A percentile compares a stretch with the other conserved stretches of the same genome.
phyloP scores from a whole-genome alignment of 495 filamentous ascomycete species.

The Chaetomidium leptoderma region DNA sequence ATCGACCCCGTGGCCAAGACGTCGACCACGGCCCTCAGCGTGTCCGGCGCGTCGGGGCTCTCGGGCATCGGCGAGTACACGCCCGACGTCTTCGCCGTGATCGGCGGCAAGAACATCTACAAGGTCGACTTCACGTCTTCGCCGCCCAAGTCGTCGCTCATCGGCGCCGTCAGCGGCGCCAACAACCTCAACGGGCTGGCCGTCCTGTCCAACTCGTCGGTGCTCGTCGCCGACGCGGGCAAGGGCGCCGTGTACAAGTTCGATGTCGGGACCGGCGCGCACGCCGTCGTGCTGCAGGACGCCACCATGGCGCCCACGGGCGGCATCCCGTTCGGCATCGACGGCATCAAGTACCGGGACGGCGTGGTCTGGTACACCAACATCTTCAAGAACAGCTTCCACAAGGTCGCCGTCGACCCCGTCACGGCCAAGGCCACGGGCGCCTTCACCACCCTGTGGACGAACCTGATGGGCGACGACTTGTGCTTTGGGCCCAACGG shows the following conservation, averaged over 20 bases:
- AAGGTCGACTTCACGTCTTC: constrained; percentile 35
- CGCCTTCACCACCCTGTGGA: constrained; percentile 36
- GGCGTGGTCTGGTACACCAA: constrained; percentile 43
- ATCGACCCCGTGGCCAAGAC: constrained; percentile 34
- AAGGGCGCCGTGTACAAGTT: constrained; percentile 41
- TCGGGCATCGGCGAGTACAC: constrained; percentile 42
- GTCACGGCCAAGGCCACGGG: constrained; percentile 37
- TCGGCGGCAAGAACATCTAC: constrained; percentile 40
- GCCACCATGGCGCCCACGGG: constrained; percentile 38
- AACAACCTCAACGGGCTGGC: constrained; percentile 41
- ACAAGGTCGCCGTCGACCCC: constrained; percentile 38
- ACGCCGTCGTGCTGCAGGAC: constrained; percentile 34
- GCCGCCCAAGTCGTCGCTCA: constrained; percentile 30
- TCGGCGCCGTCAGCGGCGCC: constrained; percentile 40
- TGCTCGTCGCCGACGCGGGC: constrained; percentile 40
- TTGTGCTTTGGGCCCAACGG: constrained; percentile 39
- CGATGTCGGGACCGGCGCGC: constrained; percentile 37
- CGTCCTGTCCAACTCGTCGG: constrained; percentile 35
- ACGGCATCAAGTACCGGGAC: constrained; percentile 36
- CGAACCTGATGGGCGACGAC: constrained; percentile 41
- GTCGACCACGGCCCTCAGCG: constrained; percentile 29
- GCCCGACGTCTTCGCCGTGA: constrained; percentile 42
- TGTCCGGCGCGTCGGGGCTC: constrained; percentile 35
- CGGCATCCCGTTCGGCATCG: constrained; percentile 36
- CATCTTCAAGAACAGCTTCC: constrained; percentile 43